Base-by-base conservation (phyloP, 73 alveolate genomes). In the Symbiodinium pilosum region DNA sequence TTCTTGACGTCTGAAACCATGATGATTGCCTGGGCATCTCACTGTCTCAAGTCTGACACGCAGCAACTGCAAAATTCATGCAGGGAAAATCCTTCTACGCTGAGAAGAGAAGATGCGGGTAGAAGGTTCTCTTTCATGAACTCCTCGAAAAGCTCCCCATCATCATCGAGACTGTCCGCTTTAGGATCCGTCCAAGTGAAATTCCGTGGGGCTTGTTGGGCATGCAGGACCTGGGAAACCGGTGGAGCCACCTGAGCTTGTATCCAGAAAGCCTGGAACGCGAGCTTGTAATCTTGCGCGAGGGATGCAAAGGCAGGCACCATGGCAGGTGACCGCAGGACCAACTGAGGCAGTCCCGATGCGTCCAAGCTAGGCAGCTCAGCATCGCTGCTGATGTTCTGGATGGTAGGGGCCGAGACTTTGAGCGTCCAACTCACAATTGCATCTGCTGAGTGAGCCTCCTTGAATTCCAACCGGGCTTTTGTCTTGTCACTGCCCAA, bases 381-480 rank as follows among this genome's bases (percentile, higher is more conserved):
- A 20, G 52, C 73, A 34, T 11, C 81, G 2, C 43, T 12, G 51
- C 43, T 18, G 54, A n/a, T 28, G 24, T 28, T 42, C 28, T 43
- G 88, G 56, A 91, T 86, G 34, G 97, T 86, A 36, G 97, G 97
- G 54, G 97, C 97, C 38, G 97, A 85, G 36, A 83, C 54, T 77
- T 83, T 64, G 83, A 43, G 51, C 32, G 88, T 86, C 97, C 97
- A 91, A 83, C 88, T 85, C 32, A 51, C 75, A 88, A 91, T 91
- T 64, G 97, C 97, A 30, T 41, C 97, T 43, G 88, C 54, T n/a
- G 87, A 40, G 89, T 91, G 68, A 34, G 97, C 97, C 36, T 11
- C 38, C 77, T 73, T 9, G 77, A 69, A 84, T 44, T 69, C 77
- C 87, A 91, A 14, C 30, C 97, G 97, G 40, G 84, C 88, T 54